These are phyloP conservation scores for Tulasnella sp. DNA, from an alignment of 768 basidiomycete genomes.

Conservation along the genomic window DNA sequence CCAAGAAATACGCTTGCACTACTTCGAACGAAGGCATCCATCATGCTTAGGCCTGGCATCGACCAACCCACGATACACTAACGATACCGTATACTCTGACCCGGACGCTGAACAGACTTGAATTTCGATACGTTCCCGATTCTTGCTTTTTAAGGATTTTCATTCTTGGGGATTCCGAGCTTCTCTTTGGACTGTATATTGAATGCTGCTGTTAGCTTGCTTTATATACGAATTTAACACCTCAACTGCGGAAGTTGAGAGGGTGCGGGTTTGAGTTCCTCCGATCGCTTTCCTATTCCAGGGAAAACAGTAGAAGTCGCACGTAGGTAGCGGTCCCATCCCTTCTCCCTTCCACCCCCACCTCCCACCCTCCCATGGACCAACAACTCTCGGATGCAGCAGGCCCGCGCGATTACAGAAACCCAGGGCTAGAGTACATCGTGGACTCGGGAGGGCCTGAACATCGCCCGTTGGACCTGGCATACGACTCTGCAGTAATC, in stretches of 20 bases:
- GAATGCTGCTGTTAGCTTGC: background rate
- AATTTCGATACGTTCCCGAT: background rate
- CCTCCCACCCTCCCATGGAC: conserved; percentile 1
- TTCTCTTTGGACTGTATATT: background rate
- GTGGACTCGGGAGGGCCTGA: conserved; percentile 16
- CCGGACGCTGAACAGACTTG: background rate
- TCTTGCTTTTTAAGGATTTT: background rate
- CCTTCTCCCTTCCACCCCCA: background rate
- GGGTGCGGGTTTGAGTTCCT: background rate
- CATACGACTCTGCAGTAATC: conserved; percentile 13
- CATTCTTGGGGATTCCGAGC: background rate
- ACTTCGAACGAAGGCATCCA: background rate
- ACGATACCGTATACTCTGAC: background rate
- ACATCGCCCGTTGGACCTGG: conserved; percentile 10
- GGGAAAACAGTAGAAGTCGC: conserved; percentile 7
- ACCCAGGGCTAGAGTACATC: conserved; percentile 1
- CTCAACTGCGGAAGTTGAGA: background rate
- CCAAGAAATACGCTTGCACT: background rate
- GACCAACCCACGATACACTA: background rate
- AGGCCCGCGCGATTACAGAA: background rate
- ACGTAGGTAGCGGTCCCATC: background rate
- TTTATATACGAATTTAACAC: background rate
- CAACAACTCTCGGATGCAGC: conserved; percentile 5
- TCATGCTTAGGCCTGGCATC: background rate
- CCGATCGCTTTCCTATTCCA: background rate